A percentile compares a stretch with the other conserved stretches of the same genome.
Evolutionary conservation across 306 rosid genomes (phyloP).

Genomic region (Cicer cuneatum): DNA sequence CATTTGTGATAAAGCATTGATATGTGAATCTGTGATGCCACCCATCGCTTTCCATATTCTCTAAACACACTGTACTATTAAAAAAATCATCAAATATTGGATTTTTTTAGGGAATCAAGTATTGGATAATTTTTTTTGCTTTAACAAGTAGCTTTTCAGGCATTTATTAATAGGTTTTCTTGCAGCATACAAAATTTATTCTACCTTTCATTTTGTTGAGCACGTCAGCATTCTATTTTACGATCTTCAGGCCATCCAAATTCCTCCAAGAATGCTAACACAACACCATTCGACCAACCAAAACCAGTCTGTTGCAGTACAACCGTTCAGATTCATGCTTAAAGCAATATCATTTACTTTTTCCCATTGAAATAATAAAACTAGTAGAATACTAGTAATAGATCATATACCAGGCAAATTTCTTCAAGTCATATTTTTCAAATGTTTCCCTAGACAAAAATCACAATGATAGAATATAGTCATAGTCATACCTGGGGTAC

Average conservation of each 20-base stretch:
- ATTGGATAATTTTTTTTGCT: constrained; percentile 13
- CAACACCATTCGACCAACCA: constrained; percentile 96
- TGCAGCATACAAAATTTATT: neutral
- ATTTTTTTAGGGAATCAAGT: neutral
- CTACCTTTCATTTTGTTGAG: constrained; percentile 10
- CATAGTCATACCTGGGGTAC: constrained; percentile 68
- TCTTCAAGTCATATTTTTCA: constrained; percentile 18
- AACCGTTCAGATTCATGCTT: constrained; percentile 23
- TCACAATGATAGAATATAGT: neutral
- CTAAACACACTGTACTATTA: neutral
- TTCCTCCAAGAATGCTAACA: constrained; percentile 91
- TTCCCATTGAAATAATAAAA: constrained; percentile 2
- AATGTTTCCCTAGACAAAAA: constrained; percentile 15
- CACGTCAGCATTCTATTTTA: constrained; percentile 55
- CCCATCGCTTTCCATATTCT: constrained; percentile 13
- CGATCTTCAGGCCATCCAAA: constrained; percentile 92
- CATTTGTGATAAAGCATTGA: constrained; percentile 11
- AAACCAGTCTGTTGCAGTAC: constrained; percentile 82
- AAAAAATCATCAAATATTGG: constrained; percentile 20
- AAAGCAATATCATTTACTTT: constrained; percentile 14
- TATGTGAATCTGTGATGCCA: constrained; percentile 1
- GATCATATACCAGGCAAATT: neutral
- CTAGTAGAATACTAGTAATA: constrained; percentile 18
- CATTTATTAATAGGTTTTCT: neutral
- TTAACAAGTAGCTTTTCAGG: constrained; percentile 2